Conservation (phyloP, 2,329 filamentous ascomycete species). For the Cercospora sojina region DNA sequence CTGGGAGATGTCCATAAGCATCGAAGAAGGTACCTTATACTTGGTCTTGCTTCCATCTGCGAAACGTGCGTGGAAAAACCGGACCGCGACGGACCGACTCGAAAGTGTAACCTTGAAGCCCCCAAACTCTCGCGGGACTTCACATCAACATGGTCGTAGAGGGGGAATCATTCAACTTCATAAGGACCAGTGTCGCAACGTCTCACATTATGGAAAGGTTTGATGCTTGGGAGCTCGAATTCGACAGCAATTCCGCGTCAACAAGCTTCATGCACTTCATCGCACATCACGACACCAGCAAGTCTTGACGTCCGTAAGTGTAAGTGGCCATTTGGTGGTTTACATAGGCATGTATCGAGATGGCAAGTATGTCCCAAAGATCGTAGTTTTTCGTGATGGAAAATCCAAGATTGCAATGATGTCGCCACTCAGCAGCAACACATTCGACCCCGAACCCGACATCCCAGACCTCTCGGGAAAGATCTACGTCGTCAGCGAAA, state of each 20-base stretch:
- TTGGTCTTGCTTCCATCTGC: neutral
- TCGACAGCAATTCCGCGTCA: neutral
- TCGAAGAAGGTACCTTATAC: neutral
- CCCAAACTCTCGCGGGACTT: neutral
- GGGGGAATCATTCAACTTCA: neutral
- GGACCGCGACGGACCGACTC: constrained; percentile 2
- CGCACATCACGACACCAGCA: neutral
- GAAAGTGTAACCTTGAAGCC: neutral
- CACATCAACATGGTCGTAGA: neutral
- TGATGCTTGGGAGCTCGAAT: neutral
- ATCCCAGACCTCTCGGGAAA: constrained; percentile 46
- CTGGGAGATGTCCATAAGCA: neutral
- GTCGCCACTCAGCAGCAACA: constrained; percentile 10
- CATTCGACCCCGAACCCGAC: constrained; percentile 34
- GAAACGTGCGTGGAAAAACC: neutral
- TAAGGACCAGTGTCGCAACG: neutral
- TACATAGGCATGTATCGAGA: neutral
- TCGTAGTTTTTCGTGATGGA: no score
- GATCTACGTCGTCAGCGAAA: constrained; percentile 45
- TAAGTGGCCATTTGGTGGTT: neutral
- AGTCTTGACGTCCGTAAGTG: neutral
- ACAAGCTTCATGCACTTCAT: neutral
- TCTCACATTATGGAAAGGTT: neutral
- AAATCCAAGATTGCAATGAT: neutral
- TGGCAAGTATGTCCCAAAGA: neutral